Evolutionary conservation across 2,329 filamentous ascomycete species (phyloP), one percentile per base, ranked within the genome.

Genomic region (Penicillium verrucosum): DNA sequence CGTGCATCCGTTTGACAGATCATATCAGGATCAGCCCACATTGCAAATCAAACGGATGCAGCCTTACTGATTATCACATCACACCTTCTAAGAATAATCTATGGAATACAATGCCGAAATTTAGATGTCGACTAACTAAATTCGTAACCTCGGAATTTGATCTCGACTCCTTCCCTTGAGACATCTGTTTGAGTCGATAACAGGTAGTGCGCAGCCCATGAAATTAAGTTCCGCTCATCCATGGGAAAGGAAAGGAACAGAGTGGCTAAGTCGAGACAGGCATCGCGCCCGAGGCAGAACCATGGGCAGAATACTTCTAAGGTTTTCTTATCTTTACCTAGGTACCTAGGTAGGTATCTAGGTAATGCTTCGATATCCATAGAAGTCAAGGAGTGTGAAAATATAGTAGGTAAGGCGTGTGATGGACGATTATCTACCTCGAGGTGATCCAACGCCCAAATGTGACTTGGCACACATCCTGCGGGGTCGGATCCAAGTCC

Each of bases 261-360:
- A 45, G 56, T 53, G 18, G 5, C 46, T 54, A 56, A 14, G 42
- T 54, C 55, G 34, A 52, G 52, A 60, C 29, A 40, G 55, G 60
- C 47, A 60, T 62, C 48, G 60, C 46, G 55, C 55, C 58, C 58
- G 56, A 21, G 38, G 36, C 27, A 50, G 30, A 54, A 53, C 50
- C 55, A 43, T 60, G 51, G 49, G 51, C 16, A 25, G 12, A 34
- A 32, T 1, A 3, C 3, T 18, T 16, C 14, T 12, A 34, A 16
- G 30, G 30, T 32, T 32, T 32, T 12, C 30, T 32, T 12, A 32
- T 5, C 14, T 34, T 34, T 34, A 21, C 3, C 21, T 21, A 21
- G 21, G 21, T 21, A 21, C 3, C 21, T 21, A 21, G 21, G 21
- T 21, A 21, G 18, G 18, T 18, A 18, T 18, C 21, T 21, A 21